Base-by-base conservation (phyloP, 805 yeast genomes). In the Lipomyces anomalus region DNA sequence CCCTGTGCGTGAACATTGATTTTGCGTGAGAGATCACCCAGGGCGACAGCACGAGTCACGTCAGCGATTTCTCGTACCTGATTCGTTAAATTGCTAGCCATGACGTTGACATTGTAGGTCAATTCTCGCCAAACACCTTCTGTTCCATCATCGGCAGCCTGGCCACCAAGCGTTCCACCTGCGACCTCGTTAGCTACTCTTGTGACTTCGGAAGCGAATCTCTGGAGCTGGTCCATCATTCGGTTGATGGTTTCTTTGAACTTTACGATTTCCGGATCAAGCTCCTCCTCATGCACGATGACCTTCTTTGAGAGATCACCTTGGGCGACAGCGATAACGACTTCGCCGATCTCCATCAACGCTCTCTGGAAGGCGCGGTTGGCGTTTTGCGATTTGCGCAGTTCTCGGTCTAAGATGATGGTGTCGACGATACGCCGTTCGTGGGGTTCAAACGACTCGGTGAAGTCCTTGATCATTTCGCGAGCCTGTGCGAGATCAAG, bases 1-100 rank as follows among this genome's bases (percentile, higher is more conserved):
- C 95, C 95, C 63, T 86, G 95, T 5, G 95, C 95, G 64, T 85
- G 90, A 11, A 86, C 95, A 62, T 84, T 84, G 60, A 86, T 85
- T 60, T 85, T 84, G 41, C 88, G 70, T 0, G 88, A 80, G 55
- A 85, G 68, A 63, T 85, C 95, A 58, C 95, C 95, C 48, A 79
- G 74, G 4, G 95, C 95, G 7, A 85, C 95, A 1, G 94, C 94
- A 18, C 89, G 72, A 4, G 94, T 86, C 29, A 85, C 95, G 57
- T 84, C 94, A 21, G 94, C 92, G 50, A 85, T 85, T 65, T 84
- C 94, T 67, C 95, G 70, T 51, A 86, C 95, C 65, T 85, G 95
- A 43, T 87, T 83, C 2, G 95, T 85, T 57, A 85, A 73, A 64
- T 86, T 85, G 43, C 82, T 71, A 28, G 95, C 95, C 95, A 85